Conservation (phyloP, 164 flowering plant species). For the Tinospora cordifolia region DNA sequence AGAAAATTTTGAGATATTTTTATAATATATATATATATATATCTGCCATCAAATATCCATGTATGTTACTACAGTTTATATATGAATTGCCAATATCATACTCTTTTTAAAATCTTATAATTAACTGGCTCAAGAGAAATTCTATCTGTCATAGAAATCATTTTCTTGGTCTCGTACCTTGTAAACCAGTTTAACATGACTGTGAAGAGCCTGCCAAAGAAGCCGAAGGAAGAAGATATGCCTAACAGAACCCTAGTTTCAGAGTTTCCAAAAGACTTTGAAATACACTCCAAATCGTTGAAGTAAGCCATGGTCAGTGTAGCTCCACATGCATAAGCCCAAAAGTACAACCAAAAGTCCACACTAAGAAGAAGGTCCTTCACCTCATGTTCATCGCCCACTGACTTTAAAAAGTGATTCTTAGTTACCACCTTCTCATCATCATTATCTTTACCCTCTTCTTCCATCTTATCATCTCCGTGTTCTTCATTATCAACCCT, state of each 20-base stretch:
- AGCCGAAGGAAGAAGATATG: conserved; percentile 8
- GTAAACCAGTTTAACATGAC: conserved; percentile 8
- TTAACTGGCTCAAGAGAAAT: too few relatives aligned
- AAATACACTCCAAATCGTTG: conserved; percentile 11
- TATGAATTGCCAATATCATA: too few relatives aligned
- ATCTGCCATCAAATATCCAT: too few relatives aligned
- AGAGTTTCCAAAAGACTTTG: conserved; percentile 1
- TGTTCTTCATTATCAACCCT: not conserved
- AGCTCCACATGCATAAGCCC: conserved; percentile 8
- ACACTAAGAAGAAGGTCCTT: not conserved
- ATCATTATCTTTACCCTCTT: not conserved
- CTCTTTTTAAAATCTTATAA: too few relatives aligned
- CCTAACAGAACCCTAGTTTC: not conserved
- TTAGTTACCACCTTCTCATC: not conserved
- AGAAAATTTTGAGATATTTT: too few relatives aligned
- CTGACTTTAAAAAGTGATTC: not conserved
- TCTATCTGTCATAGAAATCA: too few relatives aligned
- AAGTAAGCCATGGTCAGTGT: conserved; percentile 9
- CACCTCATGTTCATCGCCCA: conserved; percentile 1
- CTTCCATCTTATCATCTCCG: not conserved
- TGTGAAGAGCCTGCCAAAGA: conserved; percentile 11
- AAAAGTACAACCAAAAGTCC: conserved; percentile 8
- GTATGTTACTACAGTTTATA: too few relatives aligned
- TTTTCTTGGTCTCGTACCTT: conserved; percentile 7
- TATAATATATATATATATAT: too few relatives aligned